A percentile compares a stretch with the other conserved stretches of the same genome.
Conservation (phyloP, 1,284 basidiomycete species). For the Apiotrichum montevideense region DNA sequence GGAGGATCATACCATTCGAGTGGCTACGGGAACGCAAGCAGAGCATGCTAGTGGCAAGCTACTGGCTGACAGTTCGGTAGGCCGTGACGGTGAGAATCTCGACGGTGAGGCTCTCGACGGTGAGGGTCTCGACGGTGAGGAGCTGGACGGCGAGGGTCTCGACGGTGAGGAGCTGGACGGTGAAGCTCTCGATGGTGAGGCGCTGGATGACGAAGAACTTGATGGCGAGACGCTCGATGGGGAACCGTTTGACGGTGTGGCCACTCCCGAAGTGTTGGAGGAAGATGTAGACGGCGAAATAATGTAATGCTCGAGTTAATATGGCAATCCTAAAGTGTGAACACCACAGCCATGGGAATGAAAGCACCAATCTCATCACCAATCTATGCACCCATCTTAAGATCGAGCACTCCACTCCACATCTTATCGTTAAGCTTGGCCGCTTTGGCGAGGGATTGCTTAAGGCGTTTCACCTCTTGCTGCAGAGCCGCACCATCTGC, state of each 20-base stretch:
- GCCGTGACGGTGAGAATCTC: background rate
- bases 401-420: constrained; percentile 66
- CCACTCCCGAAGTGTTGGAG: constrained; percentile 8
- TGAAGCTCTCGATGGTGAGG: constrained; percentile 1
- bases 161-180: constrained; percentile 47
- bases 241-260: background rate
- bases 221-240: constrained; percentile 32
- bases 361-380: background rate
- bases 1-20: constrained; percentile 4
- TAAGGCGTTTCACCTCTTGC: constrained; percentile 60
- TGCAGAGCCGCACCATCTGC: constrained; percentile 57
- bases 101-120: constrained; percentile 21
- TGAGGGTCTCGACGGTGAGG: constrained; percentile 18
- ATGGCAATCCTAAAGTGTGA: too few relatives aligned
- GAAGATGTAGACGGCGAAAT: constrained; percentile 46
- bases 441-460: constrained; percentile 66
- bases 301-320: constrained; percentile 8
- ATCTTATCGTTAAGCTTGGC: constrained; percentile 80
- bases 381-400: constrained; percentile 19
- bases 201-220: background rate
- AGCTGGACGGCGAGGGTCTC: constrained; percentile 24
- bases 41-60: too few relatives aligned
- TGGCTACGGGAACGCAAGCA: too few relatives aligned
- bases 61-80: background rate
- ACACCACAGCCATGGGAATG: background rate